Evolutionary conservation across 371 early-diverging fungal genomes (phyloP).

Genomic region (Syncephalis fuscata): DNA sequence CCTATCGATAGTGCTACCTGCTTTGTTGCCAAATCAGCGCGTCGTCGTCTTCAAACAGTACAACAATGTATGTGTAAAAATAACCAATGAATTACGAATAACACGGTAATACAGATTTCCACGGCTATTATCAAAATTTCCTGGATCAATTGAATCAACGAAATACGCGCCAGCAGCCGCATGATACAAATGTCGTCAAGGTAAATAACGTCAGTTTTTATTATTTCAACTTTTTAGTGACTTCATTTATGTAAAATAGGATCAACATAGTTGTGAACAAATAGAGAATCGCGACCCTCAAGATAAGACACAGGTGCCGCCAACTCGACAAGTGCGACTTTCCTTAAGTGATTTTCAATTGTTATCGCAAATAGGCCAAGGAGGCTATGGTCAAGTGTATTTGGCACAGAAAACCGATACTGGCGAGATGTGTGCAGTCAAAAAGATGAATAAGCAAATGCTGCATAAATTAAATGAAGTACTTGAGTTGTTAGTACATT

Average conservation of each 20-base stretch:
- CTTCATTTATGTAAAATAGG: no score
- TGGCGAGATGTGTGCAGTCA: constrained; percentile 68
- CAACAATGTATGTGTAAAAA: not conserved
- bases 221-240: no score
- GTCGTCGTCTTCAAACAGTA: no score
- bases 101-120: no score
- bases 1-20: no score
- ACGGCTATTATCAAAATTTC: constrained; percentile 61
- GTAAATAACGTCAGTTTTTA: no score
- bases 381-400: constrained; percentile 58
- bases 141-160: constrained; percentile 49
- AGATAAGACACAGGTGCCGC: no score
- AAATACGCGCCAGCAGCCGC: constrained; percentile 25
- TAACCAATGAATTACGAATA: no score
- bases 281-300: no score
- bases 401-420: constrained; percentile 59
- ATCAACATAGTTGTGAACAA: no score
- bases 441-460: constrained; percentile 57
- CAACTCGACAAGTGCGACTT: constrained; percentile 34
- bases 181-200: constrained; percentile 32
- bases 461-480: constrained; percentile 51
- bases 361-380: constrained; percentile 67
- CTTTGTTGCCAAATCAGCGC: no score
- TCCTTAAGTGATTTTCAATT: constrained; percentile 45
- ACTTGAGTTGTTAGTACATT: not conserved